phyloP scores from a whole-genome alignment of 2,329 filamentous ascomycete genomes.

The Xylaria sp. region DNA sequence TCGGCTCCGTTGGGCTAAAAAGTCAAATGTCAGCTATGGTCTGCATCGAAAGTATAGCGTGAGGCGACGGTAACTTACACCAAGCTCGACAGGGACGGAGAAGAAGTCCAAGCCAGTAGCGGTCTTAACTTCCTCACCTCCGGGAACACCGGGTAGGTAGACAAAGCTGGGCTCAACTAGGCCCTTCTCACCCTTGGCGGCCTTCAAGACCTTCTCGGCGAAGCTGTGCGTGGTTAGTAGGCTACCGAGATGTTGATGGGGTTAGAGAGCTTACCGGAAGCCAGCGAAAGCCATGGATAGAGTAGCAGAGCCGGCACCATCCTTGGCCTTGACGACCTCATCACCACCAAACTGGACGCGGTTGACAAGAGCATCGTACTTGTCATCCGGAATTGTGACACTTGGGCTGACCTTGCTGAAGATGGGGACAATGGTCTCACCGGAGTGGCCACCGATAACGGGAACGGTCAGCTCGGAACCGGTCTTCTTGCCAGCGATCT shows the following conservation, averaged over 20 bases:
- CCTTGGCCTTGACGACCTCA: conserved; percentile 95
- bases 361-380: conserved; percentile 90
- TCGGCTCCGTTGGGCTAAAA: conserved; percentile 81
- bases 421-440: conserved; percentile 96
- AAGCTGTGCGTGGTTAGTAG: conserved; percentile 67
- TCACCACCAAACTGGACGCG: conserved; percentile 99
- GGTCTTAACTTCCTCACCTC: conserved; percentile 87
- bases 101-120: conserved; percentile 91
- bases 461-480: conserved; percentile 86
- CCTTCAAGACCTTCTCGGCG: conserved; percentile 93
- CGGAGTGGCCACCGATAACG: conserved; percentile 96
- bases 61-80: conserved; percentile 69
- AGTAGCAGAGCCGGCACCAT: conserved; percentile 88
- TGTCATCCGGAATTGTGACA: conserved; percentile 85
- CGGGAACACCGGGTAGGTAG: conserved; percentile 90
- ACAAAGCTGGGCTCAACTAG: conserved; percentile 96
- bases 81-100: conserved; percentile 94
- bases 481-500: conserved; percentile 83
- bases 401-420: conserved; percentile 90
- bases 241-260: background rate
- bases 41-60: conserved; percentile 5
- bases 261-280: conserved; percentile 73
- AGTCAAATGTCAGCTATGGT: conserved; percentile 36
- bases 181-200: conserved; percentile 87
- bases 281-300: conserved; percentile 97